Conservation (phyloP, 2,329 filamentous ascomycete species). For the Aspergillus sp. region DNA sequence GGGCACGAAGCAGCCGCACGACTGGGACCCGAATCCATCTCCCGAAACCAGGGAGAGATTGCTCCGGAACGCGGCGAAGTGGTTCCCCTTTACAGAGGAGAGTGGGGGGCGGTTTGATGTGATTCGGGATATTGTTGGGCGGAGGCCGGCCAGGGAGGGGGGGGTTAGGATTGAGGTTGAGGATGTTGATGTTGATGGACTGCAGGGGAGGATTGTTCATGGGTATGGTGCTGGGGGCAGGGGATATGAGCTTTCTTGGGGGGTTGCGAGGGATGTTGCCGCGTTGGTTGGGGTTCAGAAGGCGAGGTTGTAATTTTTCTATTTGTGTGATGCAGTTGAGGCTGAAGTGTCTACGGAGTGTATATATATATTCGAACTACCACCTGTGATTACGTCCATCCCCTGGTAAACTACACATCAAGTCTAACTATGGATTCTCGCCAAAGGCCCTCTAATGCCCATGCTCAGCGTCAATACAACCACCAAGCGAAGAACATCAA, state of each 20-base stretch:
- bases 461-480: too few species aligned
- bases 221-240: conserved; percentile 62
- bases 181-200: conserved; percentile 24
- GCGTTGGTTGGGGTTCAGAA: conserved; percentile 37
- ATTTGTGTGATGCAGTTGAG: not conserved
- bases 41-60: conserved; percentile 48
- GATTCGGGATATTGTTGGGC: conserved; percentile 47
- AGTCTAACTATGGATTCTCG: too few species aligned
- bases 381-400: too few species aligned
- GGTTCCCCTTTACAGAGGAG: conserved; percentile 41
- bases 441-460: too few species aligned
- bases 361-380: too few species aligned
- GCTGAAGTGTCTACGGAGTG: too few species aligned
- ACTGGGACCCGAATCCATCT: conserved; percentile 55
- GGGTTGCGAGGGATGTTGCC: conserved; percentile 54
- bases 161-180: conserved; percentile 57
- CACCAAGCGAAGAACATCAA: too few species aligned
- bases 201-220: conserved; percentile 43
- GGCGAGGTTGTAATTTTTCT: conserved; percentile 5
- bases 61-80: conserved; percentile 43
- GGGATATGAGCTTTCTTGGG: conserved; percentile 63
- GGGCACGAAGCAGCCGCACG: conserved; percentile 62
- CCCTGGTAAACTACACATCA: too few species aligned
- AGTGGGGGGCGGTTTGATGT: conserved; percentile 41
- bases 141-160: conserved; percentile 46